Evolutionary conservation across 495 filamentous ascomycete species (phyloP).

Genomic region (Aspergillus bridgeri): DNA sequence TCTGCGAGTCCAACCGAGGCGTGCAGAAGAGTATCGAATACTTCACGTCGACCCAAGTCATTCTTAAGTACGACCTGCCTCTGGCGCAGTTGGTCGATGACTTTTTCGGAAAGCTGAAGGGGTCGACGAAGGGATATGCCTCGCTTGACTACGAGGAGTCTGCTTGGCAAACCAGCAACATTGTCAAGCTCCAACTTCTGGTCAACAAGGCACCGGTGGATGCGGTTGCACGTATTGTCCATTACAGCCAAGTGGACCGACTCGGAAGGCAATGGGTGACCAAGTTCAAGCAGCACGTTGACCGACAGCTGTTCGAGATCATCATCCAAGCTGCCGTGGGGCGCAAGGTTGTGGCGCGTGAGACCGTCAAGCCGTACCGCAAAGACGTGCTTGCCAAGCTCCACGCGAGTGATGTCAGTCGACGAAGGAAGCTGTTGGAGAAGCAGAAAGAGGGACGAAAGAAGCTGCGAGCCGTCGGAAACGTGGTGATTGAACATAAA

Average conservation of each 20-base stretch:
- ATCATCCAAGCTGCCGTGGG: conserved; percentile 91
- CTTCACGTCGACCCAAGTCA: conserved; percentile 93
- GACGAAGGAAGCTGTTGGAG: conserved; percentile 84
- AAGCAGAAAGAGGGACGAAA: conserved; percentile 97
- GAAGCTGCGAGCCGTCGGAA: conserved; percentile 65
- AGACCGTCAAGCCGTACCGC: conserved; percentile 93
- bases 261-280: conserved; percentile 83
- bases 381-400: conserved; percentile 94
- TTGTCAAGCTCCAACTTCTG: conserved; percentile 87
- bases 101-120: conserved; percentile 96
- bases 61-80: conserved; percentile 88
- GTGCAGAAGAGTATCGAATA: conserved; percentile 81
- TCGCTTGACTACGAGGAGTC: conserved; percentile 95
- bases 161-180: conserved; percentile 72
- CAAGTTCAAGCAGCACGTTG: conserved; percentile 96
- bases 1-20: conserved; percentile 87
- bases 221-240: conserved; percentile 87
- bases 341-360: conserved; percentile 78
- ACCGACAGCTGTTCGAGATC: conserved; percentile 93
- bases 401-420: conserved; percentile 82
- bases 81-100: conserved; percentile 89
- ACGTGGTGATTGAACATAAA: conserved; percentile 89
- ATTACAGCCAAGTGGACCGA: conserved; percentile 70
- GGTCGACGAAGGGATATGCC: conserved; percentile 77
- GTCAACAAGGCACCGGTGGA: conserved; percentile 94